Percentiles rank a stretch among this genome's conserved stretches.
Evolutionary conservation across 495 filamentous ascomycete species (phyloP).

Genomic region (Aspergillus hancockii): DNA sequence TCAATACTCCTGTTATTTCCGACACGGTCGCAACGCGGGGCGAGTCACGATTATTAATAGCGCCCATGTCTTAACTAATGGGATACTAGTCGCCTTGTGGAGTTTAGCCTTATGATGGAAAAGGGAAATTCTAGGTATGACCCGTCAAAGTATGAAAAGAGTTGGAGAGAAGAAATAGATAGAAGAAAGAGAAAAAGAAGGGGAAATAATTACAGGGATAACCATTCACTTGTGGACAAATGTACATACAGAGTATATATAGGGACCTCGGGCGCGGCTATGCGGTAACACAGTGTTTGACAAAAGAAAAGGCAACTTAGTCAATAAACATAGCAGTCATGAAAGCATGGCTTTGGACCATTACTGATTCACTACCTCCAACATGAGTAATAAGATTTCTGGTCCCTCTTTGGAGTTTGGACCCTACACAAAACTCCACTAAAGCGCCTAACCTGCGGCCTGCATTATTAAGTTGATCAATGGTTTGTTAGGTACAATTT

Average conservation of each 20-base stretch:
- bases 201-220: too few species aligned
- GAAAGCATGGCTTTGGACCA: too few species aligned
- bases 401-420: background rate
- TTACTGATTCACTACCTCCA: background rate
- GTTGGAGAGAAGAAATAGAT: too few species aligned
- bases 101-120: background rate
- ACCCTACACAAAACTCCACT: background rate
- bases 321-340: too few species aligned
- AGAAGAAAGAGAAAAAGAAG: too few species aligned
- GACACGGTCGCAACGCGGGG: slow-evolving; percentile 1
- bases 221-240: too few species aligned
- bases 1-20: background rate
- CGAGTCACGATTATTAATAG: slow-evolving; percentile 1
- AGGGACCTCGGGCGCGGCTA: too few species aligned
- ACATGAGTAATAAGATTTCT: background rate
- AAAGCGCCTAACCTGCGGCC: background rate
- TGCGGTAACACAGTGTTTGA: too few species aligned
- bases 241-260: too few species aligned
- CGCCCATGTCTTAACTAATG: background rate
- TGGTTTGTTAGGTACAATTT: too few species aligned
- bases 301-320: too few species aligned
- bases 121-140: background rate
- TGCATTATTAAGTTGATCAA: background rate
- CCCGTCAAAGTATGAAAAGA: too few species aligned
- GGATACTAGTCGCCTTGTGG: background rate